Evolutionary conservation across 139 green algal species (phyloP).

Genomic region (Chlamydomonas sphaeroides): DNA sequence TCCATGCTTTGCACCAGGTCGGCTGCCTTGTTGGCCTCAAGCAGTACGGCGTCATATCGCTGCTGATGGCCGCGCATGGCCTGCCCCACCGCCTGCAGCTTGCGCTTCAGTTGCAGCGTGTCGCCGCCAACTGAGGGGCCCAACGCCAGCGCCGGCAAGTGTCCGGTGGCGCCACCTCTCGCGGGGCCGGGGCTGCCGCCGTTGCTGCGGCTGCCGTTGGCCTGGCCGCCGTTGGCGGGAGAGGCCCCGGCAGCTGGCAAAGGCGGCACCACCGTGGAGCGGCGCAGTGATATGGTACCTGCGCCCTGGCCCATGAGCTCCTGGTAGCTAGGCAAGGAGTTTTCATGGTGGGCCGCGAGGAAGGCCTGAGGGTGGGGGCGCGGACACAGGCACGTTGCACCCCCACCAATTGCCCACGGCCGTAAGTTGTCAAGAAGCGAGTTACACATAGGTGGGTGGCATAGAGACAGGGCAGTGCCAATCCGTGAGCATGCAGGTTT

Average conservation of each 20-base stretch:
- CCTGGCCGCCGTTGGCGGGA: no score
- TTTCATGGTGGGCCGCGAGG: no score
- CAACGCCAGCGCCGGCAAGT: background rate
- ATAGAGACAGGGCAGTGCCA: no score
- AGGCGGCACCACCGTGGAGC: background rate
- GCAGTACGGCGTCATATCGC: slow-evolving; percentile 36
- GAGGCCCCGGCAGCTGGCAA: background rate
- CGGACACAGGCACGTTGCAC: no score
- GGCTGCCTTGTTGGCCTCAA: slow-evolving; percentile 46
- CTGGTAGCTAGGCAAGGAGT: slow-evolving; percentile 20
- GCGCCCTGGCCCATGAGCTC: slow-evolving; percentile 33
- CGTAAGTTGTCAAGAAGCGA: no score
- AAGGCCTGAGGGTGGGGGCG: no score
- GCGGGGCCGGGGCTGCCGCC: background rate
- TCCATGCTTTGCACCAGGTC: slow-evolving; percentile 50
- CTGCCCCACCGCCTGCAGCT: slow-evolving; percentile 37
- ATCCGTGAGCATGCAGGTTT: no score
- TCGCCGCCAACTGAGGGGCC: background rate
- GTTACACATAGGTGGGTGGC: no score
- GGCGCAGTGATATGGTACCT: background rate
- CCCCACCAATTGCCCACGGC: no score
- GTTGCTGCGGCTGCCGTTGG: background rate
- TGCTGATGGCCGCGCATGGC: slow-evolving; percentile 11
- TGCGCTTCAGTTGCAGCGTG: slow-evolving; percentile 11
- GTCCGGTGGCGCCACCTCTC: no score